phyloP scores from a whole-genome alignment of 345 rosid genomes.

The Populus ilicifolia region DNA sequence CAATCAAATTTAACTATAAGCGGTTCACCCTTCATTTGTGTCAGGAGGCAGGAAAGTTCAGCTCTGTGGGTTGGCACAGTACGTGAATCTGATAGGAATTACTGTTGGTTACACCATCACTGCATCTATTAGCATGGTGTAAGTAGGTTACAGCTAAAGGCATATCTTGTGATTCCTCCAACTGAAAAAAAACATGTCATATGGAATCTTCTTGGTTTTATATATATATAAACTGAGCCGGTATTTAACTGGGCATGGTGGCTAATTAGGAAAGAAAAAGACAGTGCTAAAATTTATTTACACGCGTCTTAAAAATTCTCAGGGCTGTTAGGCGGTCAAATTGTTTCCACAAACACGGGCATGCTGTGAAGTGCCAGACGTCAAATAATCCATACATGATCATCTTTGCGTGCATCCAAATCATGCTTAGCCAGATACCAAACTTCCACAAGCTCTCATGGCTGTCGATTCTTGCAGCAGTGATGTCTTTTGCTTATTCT shows the following conservation, averaged over 20 bases:
- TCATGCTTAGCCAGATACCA: slow-evolving; percentile 76
- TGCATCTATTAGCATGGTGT: slow-evolving; percentile 92
- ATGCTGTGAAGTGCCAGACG: slow-evolving; percentile 43
- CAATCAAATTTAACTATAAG: not conserved
- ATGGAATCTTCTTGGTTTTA: no score
- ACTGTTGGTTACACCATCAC: slow-evolving; percentile 89
- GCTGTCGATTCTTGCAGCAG: slow-evolving; percentile 78
- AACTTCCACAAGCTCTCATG: slow-evolving; percentile 82
- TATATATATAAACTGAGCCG: no score
- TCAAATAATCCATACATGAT: slow-evolving; percentile 65
- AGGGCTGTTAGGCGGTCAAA: slow-evolving; percentile 78
- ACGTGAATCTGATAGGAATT: slow-evolving; percentile 58
- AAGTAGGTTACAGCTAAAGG: slow-evolving; percentile 23
- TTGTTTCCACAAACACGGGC: slow-evolving; percentile 74
- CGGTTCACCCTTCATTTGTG: not conserved
- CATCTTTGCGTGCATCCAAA: slow-evolving; percentile 61
- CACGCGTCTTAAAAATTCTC: not conserved
- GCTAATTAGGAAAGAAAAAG: no score
- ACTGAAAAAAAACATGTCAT: no score
- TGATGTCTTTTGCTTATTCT: slow-evolving; percentile 84
- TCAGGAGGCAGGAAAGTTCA: slow-evolving; percentile 22
- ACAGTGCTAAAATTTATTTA: no score
- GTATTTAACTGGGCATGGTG: no score
- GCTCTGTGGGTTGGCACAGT: slow-evolving; percentile 77
- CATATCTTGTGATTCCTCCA: no score